Evolutionary conservation across 441 rosid species (phyloP).

Genomic region (California macrophylla): DNA sequence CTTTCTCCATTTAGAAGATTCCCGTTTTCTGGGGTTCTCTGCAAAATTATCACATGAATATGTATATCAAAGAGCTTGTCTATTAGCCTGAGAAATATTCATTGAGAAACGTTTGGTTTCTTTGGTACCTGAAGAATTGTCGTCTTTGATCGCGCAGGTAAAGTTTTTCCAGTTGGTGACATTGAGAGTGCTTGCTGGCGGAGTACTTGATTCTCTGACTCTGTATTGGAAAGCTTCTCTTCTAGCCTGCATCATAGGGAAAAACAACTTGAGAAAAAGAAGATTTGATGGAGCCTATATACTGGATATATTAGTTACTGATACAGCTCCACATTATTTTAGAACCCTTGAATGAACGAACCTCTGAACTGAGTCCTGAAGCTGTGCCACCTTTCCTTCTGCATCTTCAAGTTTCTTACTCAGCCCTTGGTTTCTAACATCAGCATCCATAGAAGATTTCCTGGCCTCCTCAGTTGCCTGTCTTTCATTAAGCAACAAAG

Average conservation of each 20-base stretch:
- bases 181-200: constrained; percentile 95
- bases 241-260: constrained; percentile 53
- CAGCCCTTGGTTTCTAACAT: constrained; percentile 63
- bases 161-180: constrained; percentile 83
- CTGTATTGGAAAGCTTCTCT: constrained; percentile 92
- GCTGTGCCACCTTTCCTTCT: constrained; percentile 67
- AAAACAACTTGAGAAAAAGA: constrained; percentile 11
- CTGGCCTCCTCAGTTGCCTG: constrained; percentile 54
- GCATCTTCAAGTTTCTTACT: constrained; percentile 70
- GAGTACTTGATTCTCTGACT: constrained; percentile 97
- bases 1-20: constrained; percentile 62
- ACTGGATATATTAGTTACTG: not conserved
- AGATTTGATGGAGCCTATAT: not conserved
- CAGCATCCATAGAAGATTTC: constrained; percentile 50
- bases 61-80: constrained; percentile 21
- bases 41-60: constrained; percentile 28
- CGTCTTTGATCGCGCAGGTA: constrained; percentile 61
- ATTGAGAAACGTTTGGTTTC: constrained; percentile 7
- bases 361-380: constrained; percentile 98
- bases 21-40: constrained; percentile 91
- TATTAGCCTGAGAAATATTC: constrained; percentile 3
- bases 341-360: constrained; percentile 29
- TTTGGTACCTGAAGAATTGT: constrained; percentile 56
- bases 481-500: constrained; percentile 57
- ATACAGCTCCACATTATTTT: not conserved